phyloP scores from a whole-genome alignment of 768 basidiomycete genomes.

The Boletus patriciae region DNA sequence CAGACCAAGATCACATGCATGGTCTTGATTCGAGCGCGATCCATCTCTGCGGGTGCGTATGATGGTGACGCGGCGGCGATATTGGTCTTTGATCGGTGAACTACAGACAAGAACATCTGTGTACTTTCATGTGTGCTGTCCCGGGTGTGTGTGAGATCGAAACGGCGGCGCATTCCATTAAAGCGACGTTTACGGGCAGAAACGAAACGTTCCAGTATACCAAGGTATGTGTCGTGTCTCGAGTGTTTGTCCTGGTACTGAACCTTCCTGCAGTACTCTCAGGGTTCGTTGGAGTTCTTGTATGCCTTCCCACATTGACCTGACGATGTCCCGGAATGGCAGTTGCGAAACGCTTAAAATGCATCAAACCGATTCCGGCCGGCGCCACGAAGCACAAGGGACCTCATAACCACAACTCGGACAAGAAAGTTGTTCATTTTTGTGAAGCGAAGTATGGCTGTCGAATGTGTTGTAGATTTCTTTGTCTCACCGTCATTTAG shows the following conservation, averaged over 20 bases:
- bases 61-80: neutral
- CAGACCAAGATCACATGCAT: constrained; percentile 51
- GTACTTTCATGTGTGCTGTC: constrained; percentile 41
- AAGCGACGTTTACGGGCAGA: constrained; percentile 59
- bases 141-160: constrained; percentile 60
- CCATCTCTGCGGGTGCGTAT: constrained; percentile 60
- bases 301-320: neutral
- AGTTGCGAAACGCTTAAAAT: constrained; percentile 54
- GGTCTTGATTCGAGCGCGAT: constrained; percentile 39
- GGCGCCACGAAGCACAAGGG: constrained; percentile 46
- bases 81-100: neutral
- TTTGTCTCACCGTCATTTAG: constrained; percentile 25
- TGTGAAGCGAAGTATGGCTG: constrained; percentile 47
- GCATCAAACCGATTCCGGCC: constrained; percentile 46
- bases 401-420: constrained; percentile 46
- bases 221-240: constrained; percentile 41
- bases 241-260: neutral
- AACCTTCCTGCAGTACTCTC: constrained; percentile 51
- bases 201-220: constrained; percentile 66
- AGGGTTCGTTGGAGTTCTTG: constrained; percentile 38
- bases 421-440: constrained; percentile 49
- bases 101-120: constrained; percentile 53
- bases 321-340: neutral
- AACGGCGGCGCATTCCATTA: constrained; percentile 55
- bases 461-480: neutral